These are phyloP conservation scores for Aspergillus asperescens DNA, from an alignment of 495 filamentous ascomycete species.

Conservation along the genomic window DNA sequence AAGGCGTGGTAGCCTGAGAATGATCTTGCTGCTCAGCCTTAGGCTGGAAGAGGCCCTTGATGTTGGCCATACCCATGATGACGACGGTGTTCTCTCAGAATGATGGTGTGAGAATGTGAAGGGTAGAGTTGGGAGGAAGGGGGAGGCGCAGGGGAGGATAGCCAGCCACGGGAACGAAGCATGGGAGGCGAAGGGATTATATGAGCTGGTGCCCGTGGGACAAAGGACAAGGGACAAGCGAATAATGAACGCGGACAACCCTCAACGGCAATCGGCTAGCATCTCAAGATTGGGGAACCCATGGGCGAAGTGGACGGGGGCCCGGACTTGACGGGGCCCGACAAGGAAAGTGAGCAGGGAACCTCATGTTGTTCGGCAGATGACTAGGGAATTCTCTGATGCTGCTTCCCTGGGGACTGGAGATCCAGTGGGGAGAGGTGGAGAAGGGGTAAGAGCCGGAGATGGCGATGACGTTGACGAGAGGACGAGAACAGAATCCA, in stretches of 20 bases:
- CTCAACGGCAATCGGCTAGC: conserved; percentile 21
- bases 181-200: conserved; percentile 16
- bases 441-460: not conserved
- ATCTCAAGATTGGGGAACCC: conserved; percentile 23
- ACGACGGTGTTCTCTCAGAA: conserved; percentile 3
- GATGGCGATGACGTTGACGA: not conserved
- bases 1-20: conserved; percentile 35
- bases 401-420: conserved; percentile 8
- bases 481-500: not conserved
- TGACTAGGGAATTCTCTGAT: conserved; percentile 12
- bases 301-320: conserved; percentile 28
- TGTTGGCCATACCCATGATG: conserved; percentile 37
- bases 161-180: conserved; percentile 7
- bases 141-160: conserved; percentile 14
- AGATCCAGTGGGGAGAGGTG: conserved; percentile 1
- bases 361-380: conserved; percentile 6
- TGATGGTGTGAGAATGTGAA: not conserved
- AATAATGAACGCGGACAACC: conserved; percentile 13
- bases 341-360: conserved; percentile 9
- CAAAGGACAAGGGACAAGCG: conserved; percentile 1
- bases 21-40: conserved; percentile 27
- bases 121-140: not conserved
- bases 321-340: conserved; percentile 28
- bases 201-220: not conserved
- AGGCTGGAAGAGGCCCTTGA: conserved; percentile 34